Base-by-base conservation (phyloP, 1,139 yeast genomes). In the Kodamaea arcana region DNA sequence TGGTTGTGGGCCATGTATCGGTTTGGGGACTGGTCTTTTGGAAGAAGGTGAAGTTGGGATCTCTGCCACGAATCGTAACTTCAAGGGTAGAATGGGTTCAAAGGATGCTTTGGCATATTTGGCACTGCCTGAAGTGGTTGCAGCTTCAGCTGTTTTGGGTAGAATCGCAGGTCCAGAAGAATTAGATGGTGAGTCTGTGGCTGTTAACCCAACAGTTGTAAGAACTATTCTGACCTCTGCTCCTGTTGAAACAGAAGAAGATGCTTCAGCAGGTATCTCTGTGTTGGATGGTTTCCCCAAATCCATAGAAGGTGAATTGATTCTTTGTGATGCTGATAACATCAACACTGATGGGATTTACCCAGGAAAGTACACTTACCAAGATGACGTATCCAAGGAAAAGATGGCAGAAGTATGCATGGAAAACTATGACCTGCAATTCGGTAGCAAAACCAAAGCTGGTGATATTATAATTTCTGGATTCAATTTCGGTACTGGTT, bases 1-100 rank as follows among this genome's bases (percentile, higher is more conserved):
- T 14, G 99, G 99, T 16, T 92, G 99, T 66, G 99, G 99, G 32
- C 99, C 99, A 25, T 92, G 99, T 68, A 92, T 92, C 54, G 99
- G 99, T 29, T 73, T 92, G 39, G 99, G 99, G 42, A 74, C 94
- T 25, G 99, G 99, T 34, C 69, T 92, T 44, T 71, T 92, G 50
- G 80, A 92, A 60, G 92, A 87, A 31, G 98, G 98, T 30, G 97
- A 92, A 61, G 94, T 94, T 39, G 98, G 99, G 45, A 94, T 92
- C 52, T 86, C 96, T 47, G 98, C 98, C 39, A 94, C 98, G 7
- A 92, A 92, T 69, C 80, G 99, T 68, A 92, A 92, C 62, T 92
- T 92, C 73, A 94, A 94, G 67, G 99, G 99, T 39, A 80, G 99
- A 68, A 92, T 92, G 99, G 99, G 99, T 4, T 84, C 95, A 10